phyloP scores from a whole-genome alignment of 805 yeast genomes.

The Nadsonia fulvescens region DNA sequence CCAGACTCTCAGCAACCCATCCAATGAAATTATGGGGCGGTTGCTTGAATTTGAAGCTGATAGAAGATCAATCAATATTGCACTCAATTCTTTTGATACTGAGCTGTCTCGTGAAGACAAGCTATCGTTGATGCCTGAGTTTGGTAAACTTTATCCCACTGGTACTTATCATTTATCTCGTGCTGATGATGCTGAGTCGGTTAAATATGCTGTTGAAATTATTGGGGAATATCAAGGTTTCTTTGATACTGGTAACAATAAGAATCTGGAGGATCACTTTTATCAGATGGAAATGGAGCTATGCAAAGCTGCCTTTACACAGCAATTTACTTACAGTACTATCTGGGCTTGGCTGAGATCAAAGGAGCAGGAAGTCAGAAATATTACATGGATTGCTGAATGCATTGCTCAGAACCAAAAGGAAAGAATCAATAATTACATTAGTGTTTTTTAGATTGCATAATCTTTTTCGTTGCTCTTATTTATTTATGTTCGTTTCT shows the following conservation, averaged over 20 bases:
- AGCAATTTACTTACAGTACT: slow-evolving; percentile 79
- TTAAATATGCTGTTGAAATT: slow-evolving; percentile 25
- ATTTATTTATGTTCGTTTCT: too few relatives aligned
- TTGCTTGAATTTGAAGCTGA: slow-evolving; percentile 86
- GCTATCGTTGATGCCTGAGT: slow-evolving; percentile 51
- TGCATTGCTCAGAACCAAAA: slow-evolving; percentile 98
- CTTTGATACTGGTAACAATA: slow-evolving; percentile 29
- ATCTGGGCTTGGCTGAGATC: slow-evolving; percentile 95
- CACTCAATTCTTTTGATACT: slow-evolving; percentile 74
- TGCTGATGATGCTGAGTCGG: slow-evolving; percentile 74
- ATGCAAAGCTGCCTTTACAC: slow-evolving; percentile 87
- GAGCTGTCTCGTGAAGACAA: slow-evolving; percentile 64
- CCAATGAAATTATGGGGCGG: slow-evolving; percentile 61
- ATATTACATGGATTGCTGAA: slow-evolving; percentile 98
- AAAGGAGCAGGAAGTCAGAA: slow-evolving; percentile 90
- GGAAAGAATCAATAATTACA: slow-evolving; percentile 80
- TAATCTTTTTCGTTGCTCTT: too few relatives aligned
- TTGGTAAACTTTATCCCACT: slow-evolving; percentile 65
- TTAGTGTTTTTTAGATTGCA: slow-evolving; percentile 74
- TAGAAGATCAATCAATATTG: slow-evolving; percentile 80
- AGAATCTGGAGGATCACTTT: slow-evolving; percentile 82
- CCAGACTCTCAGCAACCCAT: slow-evolving; percentile 49
- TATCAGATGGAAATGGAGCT: slow-evolving; percentile 82
- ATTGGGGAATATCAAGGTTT: slow-evolving; percentile 16
- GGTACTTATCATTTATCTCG: slow-evolving; percentile 48